Base-by-base conservation (phyloP, 495 filamentous ascomycete species). In the Penicillium bialowiezense region DNA sequence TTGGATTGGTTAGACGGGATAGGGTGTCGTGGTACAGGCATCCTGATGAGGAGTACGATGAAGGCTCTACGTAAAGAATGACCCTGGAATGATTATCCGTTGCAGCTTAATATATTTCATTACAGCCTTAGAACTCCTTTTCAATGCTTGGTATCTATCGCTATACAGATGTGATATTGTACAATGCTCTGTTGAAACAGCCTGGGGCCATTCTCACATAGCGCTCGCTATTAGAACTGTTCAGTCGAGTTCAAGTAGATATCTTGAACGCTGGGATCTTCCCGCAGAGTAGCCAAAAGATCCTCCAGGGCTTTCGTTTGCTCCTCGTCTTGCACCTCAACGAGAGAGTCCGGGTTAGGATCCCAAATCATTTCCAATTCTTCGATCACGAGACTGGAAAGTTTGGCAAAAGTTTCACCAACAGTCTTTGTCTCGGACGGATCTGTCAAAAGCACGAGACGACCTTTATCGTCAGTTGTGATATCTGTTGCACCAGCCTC, bases 401-500 rank as follows among this genome's bases (percentile, higher is more conserved):
- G 65, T 44, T 77, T 73, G 1, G 77, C 71, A 13, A 97, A 56
- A 15, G 69, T 65, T 50, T 90, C 75, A 14, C 81, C 82, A 9
- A 88, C 82, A 12, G 78, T 69, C 41, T 76, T 85, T 0, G 85
- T 91, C 50, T 78, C 75, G 7, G 73, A 78, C 0, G 90, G 87
- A 55, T 90, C 84, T 0, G 89, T 91, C 66, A 79, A 88, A 2
- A 97, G 70, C 15, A 89, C 68, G 12, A 96, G 67, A 33, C 82
- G 82, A 6, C 83, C 86, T 7, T 88, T 79, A 7, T 82, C 80
- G 56, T 87, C 86, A 35, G 80, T 73, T 24, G 86, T 81, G 2
- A 95, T 78, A 61, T 97, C 93, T 49, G 86, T 81, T 6, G 86
- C 90, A 12, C 90, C 91, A 15, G 84, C 85, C 49, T 99, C 91